Conservation (phyloP, 225 moss, liverwort and hornwort genomes). For the Asterella californica region DNA sequence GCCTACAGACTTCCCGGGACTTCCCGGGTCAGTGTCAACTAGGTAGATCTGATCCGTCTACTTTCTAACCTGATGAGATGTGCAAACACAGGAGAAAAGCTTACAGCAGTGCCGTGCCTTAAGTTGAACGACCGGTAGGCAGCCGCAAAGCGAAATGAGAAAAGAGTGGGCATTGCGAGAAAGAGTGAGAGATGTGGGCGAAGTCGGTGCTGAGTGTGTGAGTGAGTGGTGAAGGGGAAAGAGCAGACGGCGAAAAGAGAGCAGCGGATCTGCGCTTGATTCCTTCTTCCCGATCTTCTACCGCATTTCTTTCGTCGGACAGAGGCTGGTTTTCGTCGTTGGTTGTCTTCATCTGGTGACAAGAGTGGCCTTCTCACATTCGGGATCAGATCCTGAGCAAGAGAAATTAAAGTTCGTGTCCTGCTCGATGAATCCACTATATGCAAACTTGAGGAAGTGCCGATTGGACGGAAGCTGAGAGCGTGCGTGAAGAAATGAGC, state of each 20-base stretch:
- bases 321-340: background rate
- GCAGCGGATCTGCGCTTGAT: background rate
- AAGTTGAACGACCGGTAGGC: background rate
- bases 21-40: background rate
- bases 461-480: slow-evolving; percentile 30
- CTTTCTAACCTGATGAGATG: background rate
- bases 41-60: background rate
- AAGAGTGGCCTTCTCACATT: background rate
- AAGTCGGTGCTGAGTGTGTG: background rate
- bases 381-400: background rate
- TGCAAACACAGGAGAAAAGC: background rate
- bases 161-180: background rate
- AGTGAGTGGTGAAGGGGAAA: background rate
- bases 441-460: slow-evolving; percentile 21
- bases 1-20: too few relatives aligned
- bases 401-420: background rate
- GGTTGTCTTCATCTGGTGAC: background rate
- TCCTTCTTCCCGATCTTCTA: background rate
- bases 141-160: background rate
- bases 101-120: background rate
- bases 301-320: background rate
- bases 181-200: background rate
- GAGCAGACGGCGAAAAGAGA: background rate
- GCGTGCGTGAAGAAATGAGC: background rate
- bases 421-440: slow-evolving; percentile 21